Evolutionary conservation across 2,329 filamentous ascomycete species (phyloP).

Genomic region (Pseudogymnoascus sp.): DNA sequence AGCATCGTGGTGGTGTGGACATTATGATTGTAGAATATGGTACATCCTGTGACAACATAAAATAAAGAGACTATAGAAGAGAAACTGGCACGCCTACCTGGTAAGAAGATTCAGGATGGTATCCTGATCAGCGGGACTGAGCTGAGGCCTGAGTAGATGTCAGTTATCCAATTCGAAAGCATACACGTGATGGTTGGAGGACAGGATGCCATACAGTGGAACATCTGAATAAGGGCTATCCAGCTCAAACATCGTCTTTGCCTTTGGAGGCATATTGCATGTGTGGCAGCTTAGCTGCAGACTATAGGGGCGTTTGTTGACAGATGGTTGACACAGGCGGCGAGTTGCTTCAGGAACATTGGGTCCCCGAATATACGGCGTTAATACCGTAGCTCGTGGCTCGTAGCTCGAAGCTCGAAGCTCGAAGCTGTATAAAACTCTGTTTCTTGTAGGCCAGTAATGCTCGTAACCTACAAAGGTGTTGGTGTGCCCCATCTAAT

Average conservation of each 20-base stretch:
- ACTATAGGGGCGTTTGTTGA: background rate
- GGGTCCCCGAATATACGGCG: background rate
- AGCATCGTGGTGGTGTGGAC: background rate
- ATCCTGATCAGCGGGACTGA: conserved; percentile 51
- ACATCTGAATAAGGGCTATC: conserved; percentile 56
- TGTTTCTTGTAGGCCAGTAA: background rate
- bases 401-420: background rate
- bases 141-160: conserved; percentile 45
- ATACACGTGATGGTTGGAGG: background rate
- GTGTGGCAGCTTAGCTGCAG: background rate
- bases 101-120: conserved; percentile 59
- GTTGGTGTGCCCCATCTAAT: background rate
- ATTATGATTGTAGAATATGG: background rate
- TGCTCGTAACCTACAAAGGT: background rate
- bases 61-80: background rate
- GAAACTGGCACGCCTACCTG: conserved; percentile 41
- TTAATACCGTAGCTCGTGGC: background rate
- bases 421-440: background rate
- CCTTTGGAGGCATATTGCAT: conserved; percentile 41
- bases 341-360: background rate
- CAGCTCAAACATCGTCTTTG: conserved; percentile 53
- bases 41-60: background rate
- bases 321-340: background rate
- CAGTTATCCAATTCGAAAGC: background rate
- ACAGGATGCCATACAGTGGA: conserved; percentile 42